A percentile compares a stretch with the other conserved stretches of the same genome.
phyloP scores from a whole-genome alignment of 106 monocot species.

The Xerophyta viscosa region DNA sequence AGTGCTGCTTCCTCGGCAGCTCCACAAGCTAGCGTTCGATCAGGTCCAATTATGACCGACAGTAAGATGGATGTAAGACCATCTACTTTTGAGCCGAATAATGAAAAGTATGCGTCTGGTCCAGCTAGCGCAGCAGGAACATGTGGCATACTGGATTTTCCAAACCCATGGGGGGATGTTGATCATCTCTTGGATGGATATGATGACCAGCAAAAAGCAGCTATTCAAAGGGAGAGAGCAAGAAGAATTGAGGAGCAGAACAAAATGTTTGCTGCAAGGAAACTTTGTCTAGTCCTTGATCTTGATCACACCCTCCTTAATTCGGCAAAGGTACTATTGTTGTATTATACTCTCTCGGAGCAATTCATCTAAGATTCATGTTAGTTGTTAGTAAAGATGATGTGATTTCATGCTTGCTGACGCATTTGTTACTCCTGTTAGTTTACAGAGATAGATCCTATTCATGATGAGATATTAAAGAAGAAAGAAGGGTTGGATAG shows the following conservation, averaged over 20 bases:
- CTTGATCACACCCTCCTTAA: conserved; percentile 98
- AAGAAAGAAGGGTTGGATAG: conserved; percentile 86
- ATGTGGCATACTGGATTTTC: conserved; percentile 8
- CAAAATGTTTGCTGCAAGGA: conserved; percentile 75
- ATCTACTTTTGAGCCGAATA: conserved; percentile 7
- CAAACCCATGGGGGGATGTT: conserved; percentile 62
- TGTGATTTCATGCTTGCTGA: too few species aligned
- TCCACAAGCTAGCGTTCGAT: conserved; percentile 15
- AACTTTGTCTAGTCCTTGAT: conserved; percentile 89
- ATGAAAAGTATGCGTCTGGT: conserved; percentile 16
- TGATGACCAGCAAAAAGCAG: conserved; percentile 76
- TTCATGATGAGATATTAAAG: conserved; percentile 77
- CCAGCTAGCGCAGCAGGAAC: conserved; percentile 5
- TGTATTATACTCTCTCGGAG: too few species aligned
- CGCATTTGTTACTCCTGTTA: too few species aligned
- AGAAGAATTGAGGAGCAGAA: conserved; percentile 93
- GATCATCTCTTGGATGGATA: conserved; percentile 89
- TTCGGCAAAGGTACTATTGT: conserved; percentile 94
- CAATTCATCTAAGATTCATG: too few species aligned
- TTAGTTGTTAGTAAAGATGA: too few species aligned
- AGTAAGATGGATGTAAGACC: conserved; percentile 10
- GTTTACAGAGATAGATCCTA: conserved; percentile 83
- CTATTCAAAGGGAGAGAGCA: conserved; percentile 85
- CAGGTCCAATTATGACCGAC: conserved; percentile 10
- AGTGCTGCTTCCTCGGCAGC: neutral